Percentiles rank a stretch among this genome's conserved stretches.
Conservation (phyloP, 768 basidiomycete species). For the Leccinum obscurum region DNA sequence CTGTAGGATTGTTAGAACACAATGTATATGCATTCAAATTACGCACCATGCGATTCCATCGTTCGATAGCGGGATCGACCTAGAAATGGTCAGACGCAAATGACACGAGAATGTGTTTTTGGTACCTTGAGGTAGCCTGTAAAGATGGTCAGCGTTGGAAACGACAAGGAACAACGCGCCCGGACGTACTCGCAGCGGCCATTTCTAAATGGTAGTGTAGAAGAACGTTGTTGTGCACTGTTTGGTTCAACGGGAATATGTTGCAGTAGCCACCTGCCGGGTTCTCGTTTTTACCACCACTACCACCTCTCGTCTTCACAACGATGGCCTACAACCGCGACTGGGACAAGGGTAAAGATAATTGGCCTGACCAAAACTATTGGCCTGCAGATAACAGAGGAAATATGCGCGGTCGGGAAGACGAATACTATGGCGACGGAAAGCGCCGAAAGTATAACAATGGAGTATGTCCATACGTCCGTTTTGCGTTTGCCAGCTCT, state of each 20-base stretch:
- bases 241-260: conserved; percentile 25
- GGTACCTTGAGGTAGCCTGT: conserved; percentile 60
- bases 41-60: conserved; percentile 60
- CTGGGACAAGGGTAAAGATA: conserved; percentile 81
- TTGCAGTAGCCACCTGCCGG: neutral
- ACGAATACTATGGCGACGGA: conserved; percentile 65
- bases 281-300: conserved; percentile 24
- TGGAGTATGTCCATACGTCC: conserved; percentile 46
- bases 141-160: conserved; percentile 13
- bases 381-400: conserved; percentile 41
- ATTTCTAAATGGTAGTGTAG: conserved; percentile 39
- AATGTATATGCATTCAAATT: conserved; percentile 4
- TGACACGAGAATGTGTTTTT: neutral
- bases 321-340: conserved; percentile 78
- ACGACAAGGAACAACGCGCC: neutral
- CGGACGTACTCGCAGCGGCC: conserved; percentile 64
- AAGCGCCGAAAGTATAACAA: conserved; percentile 81
- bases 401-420: conserved; percentile 59
- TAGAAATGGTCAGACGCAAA: conserved; percentile 9
- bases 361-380: conserved; percentile 47
- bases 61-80: conserved; percentile 60
- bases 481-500: conserved; percentile 7
- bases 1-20: conserved; percentile 37
- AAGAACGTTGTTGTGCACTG: conserved; percentile 30
- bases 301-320: conserved; percentile 17